Evolutionary conservation across 2,329 filamentous ascomycete species (phyloP), one percentile per base, ranked within the genome.

Genomic region (Sclerotinia borealis): DNA sequence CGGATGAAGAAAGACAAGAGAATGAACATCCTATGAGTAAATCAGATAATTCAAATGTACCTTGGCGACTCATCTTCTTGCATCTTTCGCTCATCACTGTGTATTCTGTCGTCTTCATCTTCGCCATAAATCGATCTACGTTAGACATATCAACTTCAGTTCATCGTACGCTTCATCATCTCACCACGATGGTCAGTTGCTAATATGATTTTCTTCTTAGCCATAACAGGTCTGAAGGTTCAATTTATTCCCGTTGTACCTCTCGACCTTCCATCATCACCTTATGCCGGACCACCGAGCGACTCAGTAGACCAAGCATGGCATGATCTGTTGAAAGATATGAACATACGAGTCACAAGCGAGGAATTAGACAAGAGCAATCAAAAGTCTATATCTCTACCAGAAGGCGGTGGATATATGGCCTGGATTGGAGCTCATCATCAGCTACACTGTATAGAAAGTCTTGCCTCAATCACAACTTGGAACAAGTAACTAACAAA

Each of bases 271-370:
- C 22, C 56, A 39, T 59, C 45, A 3, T 59, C 56, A 7, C 61
- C 50, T 8, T 63, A 63, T 25, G 43, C 52, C 31, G 63, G 63
- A 11, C 41, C 49, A 7, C 60, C 60, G 11, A 45, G 52, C 25
- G 25, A 52, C 15, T 25, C 31, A 1, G 54, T 65, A 50, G 65
- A 65, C 27, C 22, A 39, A 39, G 63, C 63, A n/a, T 63, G 60
- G 63, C 60, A 65, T 36, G 29, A 64, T n/a, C 36, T 64, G 3
- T n/a, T 64, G 36, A 39, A 29, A n/a, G 25, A 62, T 11, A 64
- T 62, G 4, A 62, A 48, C 17, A 62, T 64, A 19, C 50, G 63
- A 3, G 63, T 63, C n/a, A 49, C 63, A 27, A 2, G 39, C 4
- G 48, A 47, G n/a, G 63, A 64, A 43, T 22, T 64, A 13, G 48